Conservation (phyloP, 805 yeast species). For the Candida sakaeoensis region DNA sequence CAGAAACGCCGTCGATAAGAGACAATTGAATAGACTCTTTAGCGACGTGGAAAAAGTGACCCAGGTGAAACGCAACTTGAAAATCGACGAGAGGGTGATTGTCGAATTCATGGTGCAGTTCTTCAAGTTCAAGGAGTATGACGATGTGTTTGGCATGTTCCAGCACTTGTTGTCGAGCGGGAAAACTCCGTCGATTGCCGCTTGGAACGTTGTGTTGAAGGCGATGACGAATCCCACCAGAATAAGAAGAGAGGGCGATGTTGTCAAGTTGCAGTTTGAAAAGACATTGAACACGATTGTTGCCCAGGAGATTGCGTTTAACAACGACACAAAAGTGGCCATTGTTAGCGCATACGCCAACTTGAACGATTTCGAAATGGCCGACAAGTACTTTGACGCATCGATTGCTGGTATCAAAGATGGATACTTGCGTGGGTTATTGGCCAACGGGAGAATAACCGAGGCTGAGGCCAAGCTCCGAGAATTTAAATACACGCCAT, state of each 20-base stretch:
- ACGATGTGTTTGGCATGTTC: slow-evolving; percentile 46
- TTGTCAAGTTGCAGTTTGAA: slow-evolving; percentile 20
- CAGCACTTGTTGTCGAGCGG: slow-evolving; percentile 41
- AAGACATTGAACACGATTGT: slow-evolving; percentile 28
- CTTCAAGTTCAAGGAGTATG: slow-evolving; percentile 30
- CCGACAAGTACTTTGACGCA: slow-evolving; percentile 30
- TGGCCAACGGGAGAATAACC: slow-evolving; percentile 33
- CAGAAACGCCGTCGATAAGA: slow-evolving; percentile 15
- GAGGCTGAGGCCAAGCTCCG: slow-evolving; percentile 45
- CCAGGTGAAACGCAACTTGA: slow-evolving; percentile 19
- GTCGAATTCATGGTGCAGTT: slow-evolving; percentile 45
- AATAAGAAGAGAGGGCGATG: slow-evolving; percentile 22
- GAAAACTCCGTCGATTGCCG: slow-evolving; percentile 37
- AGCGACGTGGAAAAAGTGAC: slow-evolving; percentile 23
- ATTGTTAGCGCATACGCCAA: slow-evolving; percentile 47
- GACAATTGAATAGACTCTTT: slow-evolving; percentile 19
- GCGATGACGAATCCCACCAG: slow-evolving; percentile 39
- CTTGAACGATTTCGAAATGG: slow-evolving; percentile 38
- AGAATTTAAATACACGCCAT: slow-evolving; percentile 40
- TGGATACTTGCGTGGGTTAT: slow-evolving; percentile 43
- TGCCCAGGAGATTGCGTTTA: slow-evolving; percentile 30
- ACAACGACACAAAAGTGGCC: slow-evolving; percentile 46
- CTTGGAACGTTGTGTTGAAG: slow-evolving; percentile 60
- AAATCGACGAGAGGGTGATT: slow-evolving; percentile 39
- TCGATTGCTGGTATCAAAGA: slow-evolving; percentile 32